Percentiles rank a stretch among this genome's conserved stretches.
Conservation (phyloP, 768 basidiomycete species). For the Sistotremastrum suecicum region DNA sequence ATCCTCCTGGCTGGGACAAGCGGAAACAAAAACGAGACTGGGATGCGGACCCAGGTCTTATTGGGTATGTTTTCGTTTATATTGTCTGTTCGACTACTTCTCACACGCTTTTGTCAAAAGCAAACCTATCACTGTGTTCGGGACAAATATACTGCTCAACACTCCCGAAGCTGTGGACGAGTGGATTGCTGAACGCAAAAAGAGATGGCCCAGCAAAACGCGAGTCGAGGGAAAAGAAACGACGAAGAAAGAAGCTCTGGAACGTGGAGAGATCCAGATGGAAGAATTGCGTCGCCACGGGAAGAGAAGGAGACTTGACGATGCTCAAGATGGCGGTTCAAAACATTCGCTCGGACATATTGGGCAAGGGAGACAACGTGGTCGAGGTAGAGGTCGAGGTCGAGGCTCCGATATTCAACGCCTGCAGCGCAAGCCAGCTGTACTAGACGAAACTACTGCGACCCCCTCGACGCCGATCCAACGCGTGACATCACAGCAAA, state of each 20-base stretch:
- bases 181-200: constrained; percentile 85
- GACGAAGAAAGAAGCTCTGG: constrained; percentile 63
- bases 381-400: constrained; percentile 17
- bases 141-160: constrained; percentile 64
- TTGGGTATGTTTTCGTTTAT: constrained; percentile 35
- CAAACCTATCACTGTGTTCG: constrained; percentile 61
- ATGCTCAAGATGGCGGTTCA: constrained; percentile 4
- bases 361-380: constrained; percentile 5
- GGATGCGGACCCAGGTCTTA: constrained; percentile 74
- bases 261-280: constrained; percentile 58
- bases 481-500: too few species aligned
- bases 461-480: too few species aligned
- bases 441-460: too few species aligned
- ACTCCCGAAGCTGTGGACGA: constrained; percentile 68
- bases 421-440: too few species aligned
- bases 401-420: constrained; percentile 1
- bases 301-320: constrained; percentile 29
- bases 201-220: constrained; percentile 62
- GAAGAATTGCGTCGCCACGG: constrained; percentile 26
- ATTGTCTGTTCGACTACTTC: constrained; percentile 1
- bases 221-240: constrained; percentile 70
- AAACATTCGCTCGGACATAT: constrained; percentile 6
- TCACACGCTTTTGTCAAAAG: constrained; percentile 20
- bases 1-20: constrained; percentile 58
- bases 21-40: constrained; percentile 43